These are phyloP conservation scores for Vitellaria paradoxa DNA, from an alignment of 179 eudicot genomes.

Conservation along the genomic window DNA sequence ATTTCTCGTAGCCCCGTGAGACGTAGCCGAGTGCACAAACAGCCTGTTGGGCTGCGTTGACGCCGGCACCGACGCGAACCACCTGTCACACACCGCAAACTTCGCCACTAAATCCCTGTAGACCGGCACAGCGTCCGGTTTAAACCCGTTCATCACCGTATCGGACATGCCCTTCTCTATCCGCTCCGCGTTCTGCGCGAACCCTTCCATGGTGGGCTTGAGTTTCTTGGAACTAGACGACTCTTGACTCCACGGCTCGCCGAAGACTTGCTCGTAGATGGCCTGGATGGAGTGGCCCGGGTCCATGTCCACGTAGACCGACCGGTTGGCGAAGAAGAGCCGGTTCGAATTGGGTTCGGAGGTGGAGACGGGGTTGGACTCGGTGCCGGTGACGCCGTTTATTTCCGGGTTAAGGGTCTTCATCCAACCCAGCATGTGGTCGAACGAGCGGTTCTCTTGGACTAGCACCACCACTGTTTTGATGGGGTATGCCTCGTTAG, in stretches of 20 bases:
- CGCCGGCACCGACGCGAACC: conserved; percentile 84
- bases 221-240: conserved; percentile 23
- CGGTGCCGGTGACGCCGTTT: conserved; percentile 50
- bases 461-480: conserved; percentile 39
- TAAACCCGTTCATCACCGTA: conserved; percentile 80
- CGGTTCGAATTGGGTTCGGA: conserved; percentile 30
- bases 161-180: conserved; percentile 41
- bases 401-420: conserved; percentile 57
- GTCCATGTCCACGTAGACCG: conserved; percentile 48
- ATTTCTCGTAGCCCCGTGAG: conserved; percentile 63
- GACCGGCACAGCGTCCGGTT: conserved; percentile 61
- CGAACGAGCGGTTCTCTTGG: conserved; percentile 70
- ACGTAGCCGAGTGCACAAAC: conserved; percentile 78
- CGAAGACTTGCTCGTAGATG: conserved; percentile 65
- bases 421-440: conserved; percentile 78
- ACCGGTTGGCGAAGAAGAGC: conserved; percentile 22
- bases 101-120: conserved; percentile 65
- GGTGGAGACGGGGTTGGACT: conserved; percentile 53
- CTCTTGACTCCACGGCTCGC: conserved; percentile 53
- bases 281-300: conserved; percentile 66
- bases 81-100: conserved; percentile 80
- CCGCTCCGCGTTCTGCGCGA: conserved; percentile 68
- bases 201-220: conserved; percentile 66
- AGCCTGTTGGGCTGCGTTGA: conserved; percentile 82
- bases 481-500: conserved; percentile 23